Evolutionary conservation across 306 rosid species (phyloP), one percentile per base, ranked within the genome.

Genomic region (Clitoria ternatea): DNA sequence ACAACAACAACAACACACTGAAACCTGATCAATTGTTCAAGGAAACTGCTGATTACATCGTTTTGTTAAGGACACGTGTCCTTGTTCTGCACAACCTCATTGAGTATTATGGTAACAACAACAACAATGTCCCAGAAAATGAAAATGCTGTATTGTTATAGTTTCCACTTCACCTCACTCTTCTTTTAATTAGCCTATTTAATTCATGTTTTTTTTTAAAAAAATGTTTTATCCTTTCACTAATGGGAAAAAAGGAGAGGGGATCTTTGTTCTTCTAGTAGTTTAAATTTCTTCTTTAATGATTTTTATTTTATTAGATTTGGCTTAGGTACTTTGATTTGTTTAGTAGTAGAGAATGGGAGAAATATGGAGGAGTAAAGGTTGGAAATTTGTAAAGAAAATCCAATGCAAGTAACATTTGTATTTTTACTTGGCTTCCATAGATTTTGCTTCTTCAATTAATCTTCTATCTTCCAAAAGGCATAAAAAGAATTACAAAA

Each of bases 31-130:
- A 76, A 8, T 67, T 94, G 85, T 88, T 90, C 52, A 70, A 87
- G 65, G 88, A 90, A 74, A 89, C 98, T 8, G 98, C 98, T 10
- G 95, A 93, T 40, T 94, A 90, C 85, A 94, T 94, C 61, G 79
- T 90, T 49, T 81, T 80, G 32, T 66, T 94, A 26, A 65, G 81
- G 77, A 80, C 90, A 56, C 81, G 83, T 66, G 95, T 94, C 52
- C 77, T 82, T 69, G 14, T 94, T 75, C 82, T 94, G 75, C 96
- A 94, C 89, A 90, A 83, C 61, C 85, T 93, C 26, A 8, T 94
- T 14, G 84, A 89, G 67, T 77, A 33, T 74, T 88, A 94, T 55
- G 96, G 90, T 29, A 39, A 6, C 56, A 81, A 84, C 63, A 66
- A 35, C 22, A 39, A 11, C 32, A 5, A 12, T 20, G 49, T 6